Evolutionary conservation across 192 early-diverging fungal species (phyloP).

Genomic region (Cladochytrium replicatum): DNA sequence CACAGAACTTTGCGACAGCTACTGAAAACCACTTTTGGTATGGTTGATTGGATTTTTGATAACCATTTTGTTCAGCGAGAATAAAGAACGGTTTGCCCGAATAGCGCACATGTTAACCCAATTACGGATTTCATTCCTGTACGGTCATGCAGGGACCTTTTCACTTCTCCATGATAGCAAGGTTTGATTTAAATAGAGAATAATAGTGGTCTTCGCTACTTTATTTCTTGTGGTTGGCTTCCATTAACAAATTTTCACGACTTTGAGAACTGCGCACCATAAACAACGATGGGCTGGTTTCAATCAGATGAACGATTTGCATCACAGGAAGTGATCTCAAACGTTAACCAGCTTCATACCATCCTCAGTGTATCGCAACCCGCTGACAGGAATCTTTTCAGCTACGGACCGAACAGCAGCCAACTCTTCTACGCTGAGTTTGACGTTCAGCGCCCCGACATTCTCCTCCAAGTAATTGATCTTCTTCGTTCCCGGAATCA

Average conservation of each 20-base stretch:
- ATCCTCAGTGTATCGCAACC: constrained; percentile 21
- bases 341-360: too few relatives aligned
- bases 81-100: constrained; percentile 78
- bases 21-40: constrained; percentile 2
- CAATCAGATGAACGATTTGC: too few relatives aligned
- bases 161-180: constrained; percentile 39
- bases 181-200: too few relatives aligned
- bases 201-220: too few relatives aligned
- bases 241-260: too few relatives aligned
- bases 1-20: constrained; percentile 78
- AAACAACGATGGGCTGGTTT: too few relatives aligned
- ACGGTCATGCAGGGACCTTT: constrained; percentile 75
- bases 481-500: constrained; percentile 37
- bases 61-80: constrained; percentile 48
- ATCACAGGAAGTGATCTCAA: too few relatives aligned
- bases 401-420: constrained; percentile 20
- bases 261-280: too few relatives aligned
- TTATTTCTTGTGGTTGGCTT: too few relatives aligned
- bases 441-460: constrained; percentile 15
- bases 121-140: constrained; percentile 93
- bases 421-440: constrained; percentile 27
- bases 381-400: constrained; percentile 16
- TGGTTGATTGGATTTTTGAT: neutral
- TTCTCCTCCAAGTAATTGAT: constrained; percentile 29
- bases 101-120: constrained; percentile 79